Conservation (phyloP, 2,329 filamentous ascomycete species). For the Huntiella decipiens region DNA sequence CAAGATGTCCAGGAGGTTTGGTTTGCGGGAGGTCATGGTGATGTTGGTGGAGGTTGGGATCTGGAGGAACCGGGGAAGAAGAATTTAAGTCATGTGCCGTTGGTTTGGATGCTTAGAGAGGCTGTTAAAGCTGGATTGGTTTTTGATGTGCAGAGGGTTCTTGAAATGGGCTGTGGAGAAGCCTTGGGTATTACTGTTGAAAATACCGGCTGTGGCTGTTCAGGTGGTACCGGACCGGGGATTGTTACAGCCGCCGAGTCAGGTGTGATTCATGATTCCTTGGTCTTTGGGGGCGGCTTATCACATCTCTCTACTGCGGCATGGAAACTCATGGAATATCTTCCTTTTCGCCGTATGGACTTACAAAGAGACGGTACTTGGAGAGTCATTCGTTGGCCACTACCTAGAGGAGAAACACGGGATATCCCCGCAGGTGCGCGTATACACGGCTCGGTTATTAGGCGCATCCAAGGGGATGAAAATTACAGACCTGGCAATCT, state of each 20-base stretch:
- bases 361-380: slow-evolving; percentile 52
- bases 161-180: slow-evolving; percentile 43
- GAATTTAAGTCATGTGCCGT: slow-evolving; percentile 46
- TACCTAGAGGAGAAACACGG: slow-evolving; percentile 58
- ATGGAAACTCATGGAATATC: slow-evolving; percentile 66
- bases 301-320: slow-evolving; percentile 34
- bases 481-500: slow-evolving; percentile 60
- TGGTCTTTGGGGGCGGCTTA: slow-evolving; percentile 44
- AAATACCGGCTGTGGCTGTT: slow-evolving; percentile 19
- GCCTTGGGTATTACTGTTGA: slow-evolving; percentile 7
- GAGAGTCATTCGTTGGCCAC: slow-evolving; percentile 63
- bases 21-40: slow-evolving; percentile 64
- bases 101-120: slow-evolving; percentile 50
- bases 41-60: slow-evolving; percentile 63
- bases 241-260: slow-evolving; percentile 38
- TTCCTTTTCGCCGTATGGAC: slow-evolving; percentile 69
- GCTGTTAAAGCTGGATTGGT: slow-evolving; percentile 43
- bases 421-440: slow-evolving; percentile 54
- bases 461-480: slow-evolving; percentile 44
- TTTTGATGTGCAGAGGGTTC: slow-evolving; percentile 51
- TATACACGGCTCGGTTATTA: slow-evolving; percentile 57
- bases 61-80: slow-evolving; percentile 30
- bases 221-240: slow-evolving; percentile 30
- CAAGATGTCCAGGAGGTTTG: slow-evolving; percentile 67
- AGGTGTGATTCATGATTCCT: slow-evolving; percentile 48